Evolutionary conservation across 106 monocot species (phyloP).

Genomic region (Amphibolis antarctica): DNA sequence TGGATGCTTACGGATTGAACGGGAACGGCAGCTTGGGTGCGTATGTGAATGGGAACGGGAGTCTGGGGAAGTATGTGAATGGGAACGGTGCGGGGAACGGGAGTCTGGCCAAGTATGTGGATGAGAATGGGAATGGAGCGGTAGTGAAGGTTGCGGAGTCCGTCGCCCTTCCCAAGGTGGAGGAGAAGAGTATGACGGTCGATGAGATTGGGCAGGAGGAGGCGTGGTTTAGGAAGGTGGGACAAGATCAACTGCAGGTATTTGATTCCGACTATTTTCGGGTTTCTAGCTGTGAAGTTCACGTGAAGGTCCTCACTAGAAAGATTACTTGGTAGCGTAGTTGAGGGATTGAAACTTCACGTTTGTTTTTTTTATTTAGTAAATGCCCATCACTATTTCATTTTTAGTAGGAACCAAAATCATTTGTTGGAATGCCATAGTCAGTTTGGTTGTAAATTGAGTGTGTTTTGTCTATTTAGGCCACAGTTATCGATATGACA

Average conservation of each 20-base stretch:
- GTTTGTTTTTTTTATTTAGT: too few species aligned
- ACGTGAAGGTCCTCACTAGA: too few species aligned
- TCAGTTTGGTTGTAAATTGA: too few species aligned
- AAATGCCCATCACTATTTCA: too few species aligned
- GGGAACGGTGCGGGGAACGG: slow-evolving; percentile 14
- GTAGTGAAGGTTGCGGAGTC: neutral
- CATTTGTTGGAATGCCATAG: too few species aligned
- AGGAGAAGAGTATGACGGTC: slow-evolving; percentile 26
- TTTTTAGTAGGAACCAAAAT: too few species aligned
- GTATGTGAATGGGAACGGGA: slow-evolving; percentile 29
- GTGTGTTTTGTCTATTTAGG: too few species aligned
- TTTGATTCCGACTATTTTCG: neutral
- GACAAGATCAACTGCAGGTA: slow-evolving; percentile 40
- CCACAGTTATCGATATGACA: too few species aligned
- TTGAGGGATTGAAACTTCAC: too few species aligned
- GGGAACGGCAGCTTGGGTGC: slow-evolving; percentile 33
- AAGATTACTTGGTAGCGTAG: too few species aligned
- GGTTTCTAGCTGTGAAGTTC: too few species aligned
- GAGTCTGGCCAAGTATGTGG: neutral
- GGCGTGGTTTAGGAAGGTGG: slow-evolving; percentile 70
- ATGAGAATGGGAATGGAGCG: slow-evolving; percentile 19
- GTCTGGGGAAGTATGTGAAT: slow-evolving; percentile 22
- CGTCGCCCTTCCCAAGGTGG: neutral
- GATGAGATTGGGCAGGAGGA: slow-evolving; percentile 88
- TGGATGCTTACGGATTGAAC: slow-evolving; percentile 26